phyloP scores from a whole-genome alignment of 208 protist species.

The Perkinsela sp. region DNA sequence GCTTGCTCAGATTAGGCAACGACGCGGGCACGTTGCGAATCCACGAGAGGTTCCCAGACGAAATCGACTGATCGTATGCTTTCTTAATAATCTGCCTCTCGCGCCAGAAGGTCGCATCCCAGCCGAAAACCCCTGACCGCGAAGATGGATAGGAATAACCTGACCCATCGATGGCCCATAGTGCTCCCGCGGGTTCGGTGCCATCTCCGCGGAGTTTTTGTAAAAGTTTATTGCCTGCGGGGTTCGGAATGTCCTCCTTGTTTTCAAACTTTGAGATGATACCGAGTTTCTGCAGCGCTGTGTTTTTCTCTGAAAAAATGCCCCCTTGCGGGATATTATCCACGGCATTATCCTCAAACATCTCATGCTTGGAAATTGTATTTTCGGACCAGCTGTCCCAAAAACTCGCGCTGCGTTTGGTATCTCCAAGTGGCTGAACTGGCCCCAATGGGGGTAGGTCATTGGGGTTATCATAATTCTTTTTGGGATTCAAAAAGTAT shows the following conservation, averaged over 20 bases:
- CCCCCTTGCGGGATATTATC: slow-evolving; percentile 48
- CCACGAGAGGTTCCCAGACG: slow-evolving; percentile 10
- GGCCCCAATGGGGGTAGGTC: neutral
- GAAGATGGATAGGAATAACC: slow-evolving; percentile 50
- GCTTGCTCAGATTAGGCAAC: slow-evolving; percentile 13
- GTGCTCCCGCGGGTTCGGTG: slow-evolving; percentile 26
- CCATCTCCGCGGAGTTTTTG: slow-evolving; percentile 20
- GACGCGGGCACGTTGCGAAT: slow-evolving; percentile 12
- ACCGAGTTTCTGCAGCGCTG: slow-evolving; percentile 29
- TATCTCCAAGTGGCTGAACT: neutral
- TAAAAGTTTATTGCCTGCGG: slow-evolving; percentile 16
- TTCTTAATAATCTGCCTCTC: slow-evolving; percentile 30
- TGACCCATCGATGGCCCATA: slow-evolving; percentile 51
- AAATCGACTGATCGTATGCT: slow-evolving; percentile 21
- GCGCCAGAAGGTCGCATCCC: slow-evolving; percentile 47
- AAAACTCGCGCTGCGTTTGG: slow-evolving; percentile 20
- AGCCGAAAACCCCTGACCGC: slow-evolving; percentile 34
- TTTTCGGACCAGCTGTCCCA: slow-evolving; percentile 43
- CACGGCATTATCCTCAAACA: slow-evolving; percentile 30
- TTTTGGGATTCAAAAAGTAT: neutral
- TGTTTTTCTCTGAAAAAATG: slow-evolving; percentile 47
- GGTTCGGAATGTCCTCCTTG: slow-evolving; percentile 17
- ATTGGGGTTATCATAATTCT: neutral
- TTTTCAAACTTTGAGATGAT: slow-evolving; percentile 29
- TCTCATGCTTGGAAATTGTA: slow-evolving; percentile 44